Conservation (phyloP, 306 rosid genomes). For the Echinosophora koreensis region DNA sequence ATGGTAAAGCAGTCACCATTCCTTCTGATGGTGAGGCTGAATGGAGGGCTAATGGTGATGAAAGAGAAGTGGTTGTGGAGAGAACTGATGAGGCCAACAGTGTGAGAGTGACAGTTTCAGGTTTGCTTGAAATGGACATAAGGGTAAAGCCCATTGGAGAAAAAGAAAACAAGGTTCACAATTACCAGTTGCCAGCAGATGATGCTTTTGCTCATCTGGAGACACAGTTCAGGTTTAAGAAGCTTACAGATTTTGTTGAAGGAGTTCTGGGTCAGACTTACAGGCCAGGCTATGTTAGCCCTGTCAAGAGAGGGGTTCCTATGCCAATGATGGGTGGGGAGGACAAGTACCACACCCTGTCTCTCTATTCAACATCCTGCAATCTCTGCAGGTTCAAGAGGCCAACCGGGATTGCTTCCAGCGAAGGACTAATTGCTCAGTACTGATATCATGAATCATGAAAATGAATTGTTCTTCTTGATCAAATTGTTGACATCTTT, state of each 20-base stretch:
- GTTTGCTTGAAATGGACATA: conserved; percentile 68
- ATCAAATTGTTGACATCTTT: background rate
- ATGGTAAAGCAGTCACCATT: conserved; percentile 53
- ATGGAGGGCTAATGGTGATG: conserved; percentile 59
- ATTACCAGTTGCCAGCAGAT: conserved; percentile 65
- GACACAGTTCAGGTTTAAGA: conserved; percentile 70
- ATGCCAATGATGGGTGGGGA: conserved; percentile 91
- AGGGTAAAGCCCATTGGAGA: conserved; percentile 72
- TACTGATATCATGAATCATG: conserved; percentile 43
- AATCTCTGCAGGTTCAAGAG: conserved; percentile 65
- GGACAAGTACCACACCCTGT: conserved; percentile 64
- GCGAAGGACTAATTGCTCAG: conserved; percentile 55
- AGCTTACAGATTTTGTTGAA: conserved; percentile 62
- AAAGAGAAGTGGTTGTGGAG: conserved; percentile 69
- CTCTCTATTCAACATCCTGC: conserved; percentile 64
- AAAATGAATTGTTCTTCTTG: conserved; percentile 16
- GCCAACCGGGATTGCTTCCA: conserved; percentile 48
- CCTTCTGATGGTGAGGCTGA: conserved; percentile 68
- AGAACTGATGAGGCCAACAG: conserved; percentile 72
- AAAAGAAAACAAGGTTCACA: conserved; percentile 74
- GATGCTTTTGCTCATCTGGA: conserved; percentile 82
- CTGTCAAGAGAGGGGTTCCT: conserved; percentile 75
- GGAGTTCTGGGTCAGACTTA: conserved; percentile 84
- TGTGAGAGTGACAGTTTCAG: conserved; percentile 63
- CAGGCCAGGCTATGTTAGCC: conserved; percentile 69